A percentile compares a stretch with the other conserved stretches of the same genome.
These are phyloP conservation scores for Lophium mytilinum DNA, from an alignment of 495 filamentous ascomycete genomes.

Conservation along the genomic window DNA sequence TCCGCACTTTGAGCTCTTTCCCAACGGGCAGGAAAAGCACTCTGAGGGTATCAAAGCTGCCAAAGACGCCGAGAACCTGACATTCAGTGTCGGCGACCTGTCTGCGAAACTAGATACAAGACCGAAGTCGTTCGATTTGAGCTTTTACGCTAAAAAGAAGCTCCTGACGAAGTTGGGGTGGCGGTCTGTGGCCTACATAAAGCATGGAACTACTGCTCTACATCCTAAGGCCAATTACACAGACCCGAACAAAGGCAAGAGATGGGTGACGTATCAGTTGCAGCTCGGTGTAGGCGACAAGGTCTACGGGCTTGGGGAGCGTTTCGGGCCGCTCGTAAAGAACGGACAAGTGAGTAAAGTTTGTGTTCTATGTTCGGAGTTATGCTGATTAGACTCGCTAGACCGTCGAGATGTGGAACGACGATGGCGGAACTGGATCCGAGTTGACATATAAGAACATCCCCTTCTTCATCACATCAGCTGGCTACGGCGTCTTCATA, in stretches of 20 bases:
- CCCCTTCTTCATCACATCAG: conserved; percentile 56
- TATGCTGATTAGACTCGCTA: too few relatives aligned
- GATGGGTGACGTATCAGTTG: conserved; percentile 33
- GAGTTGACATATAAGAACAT: conserved; percentile 67
- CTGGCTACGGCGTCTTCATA: conserved; percentile 61
- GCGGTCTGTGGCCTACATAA: conserved; percentile 1
- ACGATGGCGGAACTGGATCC: conserved; percentile 58
- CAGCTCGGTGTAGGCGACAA: conserved; percentile 53
- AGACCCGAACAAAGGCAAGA: conserved; percentile 1
- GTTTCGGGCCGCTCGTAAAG: conserved; percentile 60
- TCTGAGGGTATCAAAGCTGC: not conserved
- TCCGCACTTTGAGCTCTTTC: too few relatives aligned
- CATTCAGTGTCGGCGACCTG: conserved; percentile 43
- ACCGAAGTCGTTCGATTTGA: conserved; percentile 39
- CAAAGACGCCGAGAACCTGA: conserved; percentile 35
- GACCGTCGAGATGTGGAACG: conserved; percentile 56
- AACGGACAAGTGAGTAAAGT: conserved; percentile 43
- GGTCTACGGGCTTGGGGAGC: conserved; percentile 58
- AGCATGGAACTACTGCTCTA: not conserved
- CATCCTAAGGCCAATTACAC: conserved; percentile 3
- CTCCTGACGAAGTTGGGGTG: conserved; percentile 47
- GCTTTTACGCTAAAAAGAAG: conserved; percentile 48
- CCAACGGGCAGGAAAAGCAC: too few relatives aligned
- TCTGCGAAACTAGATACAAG: conserved; percentile 35
- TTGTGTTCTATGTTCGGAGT: too few relatives aligned